phyloP scores from a whole-genome alignment of 106 monocot species.

The Allium fistulosum region DNA sequence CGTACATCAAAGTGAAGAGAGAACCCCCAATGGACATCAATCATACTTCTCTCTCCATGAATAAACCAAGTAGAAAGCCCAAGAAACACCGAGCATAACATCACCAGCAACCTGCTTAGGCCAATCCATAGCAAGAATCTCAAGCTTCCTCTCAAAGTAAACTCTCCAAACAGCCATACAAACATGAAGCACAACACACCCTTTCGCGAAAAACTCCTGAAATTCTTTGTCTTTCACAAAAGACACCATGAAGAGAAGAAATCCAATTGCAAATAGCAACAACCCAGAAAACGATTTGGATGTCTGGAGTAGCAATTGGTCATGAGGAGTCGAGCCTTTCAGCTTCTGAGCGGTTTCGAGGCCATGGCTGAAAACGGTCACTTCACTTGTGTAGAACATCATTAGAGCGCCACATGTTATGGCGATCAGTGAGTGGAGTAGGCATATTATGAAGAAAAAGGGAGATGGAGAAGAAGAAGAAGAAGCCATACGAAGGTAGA shows the following conservation, averaged over 20 bases:
- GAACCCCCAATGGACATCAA: slow-evolving; percentile 7
- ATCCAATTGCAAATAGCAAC: slow-evolving; percentile 65
- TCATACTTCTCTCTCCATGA: slow-evolving; percentile 94
- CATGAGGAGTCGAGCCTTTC: slow-evolving; percentile 84
- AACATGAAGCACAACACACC: slow-evolving; percentile 68
- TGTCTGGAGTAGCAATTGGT: slow-evolving; percentile 73
- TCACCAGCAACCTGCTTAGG: slow-evolving; percentile 80
- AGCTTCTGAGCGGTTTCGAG: slow-evolving; percentile 61
- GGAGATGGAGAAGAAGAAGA: slow-evolving; percentile 21
- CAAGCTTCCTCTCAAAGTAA: slow-evolving; percentile 67
- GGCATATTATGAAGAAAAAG: slow-evolving; percentile 62
- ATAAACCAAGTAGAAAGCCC: slow-evolving; percentile 68
- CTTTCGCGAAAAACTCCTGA: slow-evolving; percentile 88
- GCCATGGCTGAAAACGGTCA: slow-evolving; percentile 63
- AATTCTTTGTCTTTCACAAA: slow-evolving; percentile 80
- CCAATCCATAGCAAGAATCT: slow-evolving; percentile 73
- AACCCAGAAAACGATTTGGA: slow-evolving; percentile 93
- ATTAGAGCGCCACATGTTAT: slow-evolving; percentile 68
- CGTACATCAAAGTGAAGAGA: neutral
- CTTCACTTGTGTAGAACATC: slow-evolving; percentile 81
- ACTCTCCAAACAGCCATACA: slow-evolving; percentile 75
- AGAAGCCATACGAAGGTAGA: neutral
- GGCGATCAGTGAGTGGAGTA: slow-evolving; percentile 57
- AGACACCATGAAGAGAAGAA: slow-evolving; percentile 88
- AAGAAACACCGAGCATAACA: slow-evolving; percentile 59